A percentile compares a stretch with the other conserved stretches of the same genome.
These are phyloP conservation scores for Rhodotorula taiwanensis DNA, from an alignment of 768 basidiomycete species.

Conservation along the genomic window DNA sequence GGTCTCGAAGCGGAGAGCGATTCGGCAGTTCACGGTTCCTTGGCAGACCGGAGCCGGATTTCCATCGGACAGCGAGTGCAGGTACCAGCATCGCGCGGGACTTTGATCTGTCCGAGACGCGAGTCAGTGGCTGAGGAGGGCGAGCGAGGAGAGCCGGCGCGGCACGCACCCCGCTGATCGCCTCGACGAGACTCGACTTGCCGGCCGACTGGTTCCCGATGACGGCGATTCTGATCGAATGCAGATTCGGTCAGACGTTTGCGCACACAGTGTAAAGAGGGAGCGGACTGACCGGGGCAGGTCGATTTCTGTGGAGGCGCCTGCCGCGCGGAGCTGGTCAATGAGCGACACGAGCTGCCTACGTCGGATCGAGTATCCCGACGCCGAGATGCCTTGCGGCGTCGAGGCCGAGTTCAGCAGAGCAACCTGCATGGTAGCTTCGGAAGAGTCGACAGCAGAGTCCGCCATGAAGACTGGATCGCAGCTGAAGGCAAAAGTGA, in stretches of 20 bases:
- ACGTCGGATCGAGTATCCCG: neutral
- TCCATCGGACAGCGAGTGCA: constrained; percentile 50
- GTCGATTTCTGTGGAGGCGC: constrained; percentile 5
- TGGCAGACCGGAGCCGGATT: constrained; percentile 42
- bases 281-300: neutral
- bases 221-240: constrained; percentile 48
- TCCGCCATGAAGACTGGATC: no score
- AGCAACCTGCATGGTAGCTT: no score
- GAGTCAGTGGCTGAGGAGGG: neutral
- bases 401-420: no score
- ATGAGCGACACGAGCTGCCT: constrained; percentile 5
- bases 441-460: no score
- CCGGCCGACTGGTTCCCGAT: constrained; percentile 57
- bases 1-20: constrained; percentile 50
- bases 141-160: neutral
- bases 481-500: no score
- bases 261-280: neutral
- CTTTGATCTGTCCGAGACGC: constrained; percentile 50
- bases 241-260: neutral
- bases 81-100: constrained; percentile 53
- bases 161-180: constrained; percentile 50
- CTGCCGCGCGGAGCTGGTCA: neutral
- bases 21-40: constrained; percentile 43
- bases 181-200: constrained; percentile 49
- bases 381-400: neutral